Conservation (phyloP, 129 eudicot genomes). For the Lactuca saligna region DNA sequence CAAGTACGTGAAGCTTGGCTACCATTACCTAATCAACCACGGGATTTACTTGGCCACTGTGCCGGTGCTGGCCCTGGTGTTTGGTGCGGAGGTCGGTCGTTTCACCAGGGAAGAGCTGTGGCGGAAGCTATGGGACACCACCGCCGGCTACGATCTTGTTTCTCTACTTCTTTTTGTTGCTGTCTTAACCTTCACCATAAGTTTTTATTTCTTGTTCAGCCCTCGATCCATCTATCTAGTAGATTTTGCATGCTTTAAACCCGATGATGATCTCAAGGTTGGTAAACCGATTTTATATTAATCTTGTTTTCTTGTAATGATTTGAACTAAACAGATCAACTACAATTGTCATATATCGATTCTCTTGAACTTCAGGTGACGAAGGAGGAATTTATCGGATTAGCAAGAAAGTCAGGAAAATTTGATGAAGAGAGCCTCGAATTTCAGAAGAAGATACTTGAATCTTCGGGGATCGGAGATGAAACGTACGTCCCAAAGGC, state of each 20-base stretch:
- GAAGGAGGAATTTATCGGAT: slow-evolving; percentile 69
- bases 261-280: slow-evolving; percentile 78
- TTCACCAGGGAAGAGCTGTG: slow-evolving; percentile 56
- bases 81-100: slow-evolving; percentile 63
- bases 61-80: slow-evolving; percentile 51
- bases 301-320: not conserved
- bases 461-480: slow-evolving; percentile 84
- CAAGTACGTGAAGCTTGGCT: slow-evolving; percentile 81
- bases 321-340: not conserved
- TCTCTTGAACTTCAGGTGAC: slow-evolving; percentile 45
- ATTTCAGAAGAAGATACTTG: slow-evolving; percentile 63
- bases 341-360: not conserved
- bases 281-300: not conserved
- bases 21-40: slow-evolving; percentile 72
- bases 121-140: slow-evolving; percentile 49
- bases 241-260: slow-evolving; percentile 82
- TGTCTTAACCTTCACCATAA: slow-evolving; percentile 47
- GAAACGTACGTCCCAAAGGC: slow-evolving; percentile 80
- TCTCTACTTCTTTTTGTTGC: slow-evolving; percentile 46
- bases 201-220: slow-evolving; percentile 54
- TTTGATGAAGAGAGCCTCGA: slow-evolving; percentile 69
- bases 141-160: slow-evolving; percentile 56
- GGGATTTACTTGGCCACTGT: slow-evolving; percentile 60
- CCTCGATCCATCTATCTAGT: slow-evolving; percentile 70
- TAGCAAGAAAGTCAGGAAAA: slow-evolving; percentile 72